A percentile compares a stretch with the other conserved stretches of the same genome.
These are phyloP conservation scores for Pleurotus eryngii DNA, from an alignment of 768 basidiomycete species.

Conservation along the genomic window DNA sequence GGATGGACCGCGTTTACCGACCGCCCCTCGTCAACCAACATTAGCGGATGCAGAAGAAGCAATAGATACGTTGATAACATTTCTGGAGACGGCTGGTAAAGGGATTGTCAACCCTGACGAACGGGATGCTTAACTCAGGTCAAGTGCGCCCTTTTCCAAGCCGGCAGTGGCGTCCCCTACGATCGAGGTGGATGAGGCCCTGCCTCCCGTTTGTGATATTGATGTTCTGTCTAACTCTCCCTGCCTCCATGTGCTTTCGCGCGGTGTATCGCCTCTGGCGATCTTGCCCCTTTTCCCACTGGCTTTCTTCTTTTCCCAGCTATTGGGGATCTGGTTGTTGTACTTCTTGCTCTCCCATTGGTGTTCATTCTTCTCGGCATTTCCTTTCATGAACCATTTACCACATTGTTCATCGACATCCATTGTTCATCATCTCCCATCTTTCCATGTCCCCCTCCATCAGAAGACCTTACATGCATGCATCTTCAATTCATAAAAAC, in stretches of 20 bases:
- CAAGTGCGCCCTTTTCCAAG: conserved; percentile 53
- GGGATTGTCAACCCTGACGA: conserved; percentile 29
- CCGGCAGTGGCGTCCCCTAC: conserved; percentile 20
- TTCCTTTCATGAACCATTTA: background rate
- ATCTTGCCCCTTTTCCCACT: background rate
- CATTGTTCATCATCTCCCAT: too few relatives aligned
- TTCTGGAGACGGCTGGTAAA: conserved; percentile 36
- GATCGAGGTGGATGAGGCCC: conserved; percentile 2
- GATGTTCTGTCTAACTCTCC: background rate
- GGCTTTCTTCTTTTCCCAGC: background rate
- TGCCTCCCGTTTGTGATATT: background rate
- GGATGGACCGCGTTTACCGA: conserved; percentile 16
- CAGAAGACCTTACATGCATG: background rate
- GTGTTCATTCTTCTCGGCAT: background rate
- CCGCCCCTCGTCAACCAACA: conserved; percentile 28
- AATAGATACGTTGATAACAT: conserved; percentile 50
- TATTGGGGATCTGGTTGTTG: background rate
- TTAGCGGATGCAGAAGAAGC: conserved; percentile 51
- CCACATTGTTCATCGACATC: background rate
- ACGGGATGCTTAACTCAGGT: conserved; percentile 39
- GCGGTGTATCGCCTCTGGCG: background rate
- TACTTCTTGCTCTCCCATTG: background rate
- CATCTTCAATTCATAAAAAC: background rate
- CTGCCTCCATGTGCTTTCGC: background rate
- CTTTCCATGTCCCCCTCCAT: too few relatives aligned